These are phyloP conservation scores for Malassezia restricta DNA, from an alignment of 1,284 basidiomycete species.

Conservation along the genomic window DNA sequence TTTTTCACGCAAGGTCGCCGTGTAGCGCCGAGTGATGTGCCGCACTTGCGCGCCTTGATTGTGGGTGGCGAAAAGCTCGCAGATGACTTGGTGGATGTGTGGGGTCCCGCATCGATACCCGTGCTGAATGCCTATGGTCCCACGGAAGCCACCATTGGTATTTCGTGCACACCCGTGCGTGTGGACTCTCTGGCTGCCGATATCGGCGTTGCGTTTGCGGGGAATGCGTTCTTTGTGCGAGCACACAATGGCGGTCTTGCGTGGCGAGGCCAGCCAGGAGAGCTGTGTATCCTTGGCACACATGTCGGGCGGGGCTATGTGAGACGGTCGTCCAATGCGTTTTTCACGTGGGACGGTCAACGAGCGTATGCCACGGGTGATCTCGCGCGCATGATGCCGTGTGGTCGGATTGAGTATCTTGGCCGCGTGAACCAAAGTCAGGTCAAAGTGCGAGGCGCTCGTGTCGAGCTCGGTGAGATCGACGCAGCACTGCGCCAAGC, in stretches of 20 bases:
- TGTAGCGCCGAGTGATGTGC: conserved; percentile 25
- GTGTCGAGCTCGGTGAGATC: conserved; percentile 40
- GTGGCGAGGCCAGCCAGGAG: conserved; percentile 31
- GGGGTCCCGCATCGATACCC: conserved; percentile 24
- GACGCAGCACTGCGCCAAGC: conserved; percentile 16
- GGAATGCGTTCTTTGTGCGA: conserved; percentile 29
- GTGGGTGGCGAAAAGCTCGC: conserved; percentile 40
- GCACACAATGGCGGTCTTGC: conserved; percentile 1
- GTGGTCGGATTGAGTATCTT: conserved; percentile 32
- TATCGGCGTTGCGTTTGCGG: conserved; percentile 34
- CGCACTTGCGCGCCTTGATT: conserved; percentile 28
- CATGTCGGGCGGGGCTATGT: conserved; percentile 38
- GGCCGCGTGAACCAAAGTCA: conserved; percentile 33
- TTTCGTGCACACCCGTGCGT: conserved; percentile 30
- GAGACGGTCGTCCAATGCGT: conserved; percentile 18
- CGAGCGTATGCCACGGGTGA: conserved; percentile 38
- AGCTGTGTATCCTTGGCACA: conserved; percentile 34
- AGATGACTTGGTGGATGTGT: conserved; percentile 23
- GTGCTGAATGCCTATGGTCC: conserved; percentile 42
- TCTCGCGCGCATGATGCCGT: conserved; percentile 26
- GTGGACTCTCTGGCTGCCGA: conserved; percentile 19
- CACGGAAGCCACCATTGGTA: conserved; percentile 41
- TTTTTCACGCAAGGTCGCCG: conserved; percentile 33
- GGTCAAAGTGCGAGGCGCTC: conserved; percentile 40
- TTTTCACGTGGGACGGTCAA: conserved; percentile 17